These are phyloP conservation scores for Saccharomyces hybrid DNA, from an alignment of 1,139 yeast species.

Conservation along the genomic window DNA sequence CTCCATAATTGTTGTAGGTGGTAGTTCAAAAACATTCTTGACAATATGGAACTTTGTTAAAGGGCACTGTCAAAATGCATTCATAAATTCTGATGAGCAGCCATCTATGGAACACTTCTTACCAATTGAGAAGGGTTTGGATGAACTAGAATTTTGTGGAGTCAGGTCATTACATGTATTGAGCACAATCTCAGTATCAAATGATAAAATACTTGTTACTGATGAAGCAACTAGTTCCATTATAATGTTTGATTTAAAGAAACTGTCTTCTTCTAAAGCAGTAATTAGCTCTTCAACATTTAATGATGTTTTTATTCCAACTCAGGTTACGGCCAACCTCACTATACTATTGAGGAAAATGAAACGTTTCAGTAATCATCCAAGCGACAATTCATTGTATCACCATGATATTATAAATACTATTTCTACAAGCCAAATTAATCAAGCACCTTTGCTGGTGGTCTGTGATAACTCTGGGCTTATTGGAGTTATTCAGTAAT, in stretches of 20 bases:
- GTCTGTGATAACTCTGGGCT: constrained; percentile 23
- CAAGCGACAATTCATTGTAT: neutral
- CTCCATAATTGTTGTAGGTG: constrained; percentile 56
- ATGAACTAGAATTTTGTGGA: constrained; percentile 5
- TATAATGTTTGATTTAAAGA: constrained; percentile 13
- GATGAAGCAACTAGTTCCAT: constrained; percentile 13
- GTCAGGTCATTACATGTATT: neutral
- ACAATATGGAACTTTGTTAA: constrained; percentile 73
- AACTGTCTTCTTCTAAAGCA: constrained; percentile 9
- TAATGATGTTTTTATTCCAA: constrained; percentile 6
- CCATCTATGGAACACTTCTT: constrained; percentile 14
- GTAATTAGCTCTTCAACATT: constrained; percentile 7
- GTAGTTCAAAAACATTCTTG: constrained; percentile 51
- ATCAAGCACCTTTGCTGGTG: constrained; percentile 9
- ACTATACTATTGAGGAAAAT: constrained; percentile 7
- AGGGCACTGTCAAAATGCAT: constrained; percentile 53
- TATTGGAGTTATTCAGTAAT: constrained; percentile 10
- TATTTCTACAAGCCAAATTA: constrained; percentile 4
- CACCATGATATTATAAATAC: constrained; percentile 19
- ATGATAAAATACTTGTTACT: constrained; percentile 14
- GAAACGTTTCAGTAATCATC: neutral
- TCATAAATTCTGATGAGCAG: constrained; percentile 33
- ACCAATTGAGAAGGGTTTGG: constrained; percentile 13
- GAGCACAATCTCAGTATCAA: constrained; percentile 5
- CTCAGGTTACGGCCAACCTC: constrained; percentile 18